A percentile compares a stretch with the other conserved stretches of the same genome.
Evolutionary conservation across 176 grass and related monocot genomes (phyloP).

Genomic region (Musa beccarii): DNA sequence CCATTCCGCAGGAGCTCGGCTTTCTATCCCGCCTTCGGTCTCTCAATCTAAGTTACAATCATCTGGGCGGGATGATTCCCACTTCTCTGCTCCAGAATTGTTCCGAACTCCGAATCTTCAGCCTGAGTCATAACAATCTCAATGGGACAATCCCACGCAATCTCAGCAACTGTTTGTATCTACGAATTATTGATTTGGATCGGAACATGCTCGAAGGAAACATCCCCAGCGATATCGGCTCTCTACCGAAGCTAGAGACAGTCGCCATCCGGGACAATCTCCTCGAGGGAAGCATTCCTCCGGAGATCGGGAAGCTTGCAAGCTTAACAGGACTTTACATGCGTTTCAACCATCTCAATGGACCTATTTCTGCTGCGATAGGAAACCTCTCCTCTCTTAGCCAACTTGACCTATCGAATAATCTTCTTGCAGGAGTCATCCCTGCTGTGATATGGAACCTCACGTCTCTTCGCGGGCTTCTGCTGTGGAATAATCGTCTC

Average conservation of each 20-base stretch:
- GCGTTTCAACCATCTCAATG: no score
- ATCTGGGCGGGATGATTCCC: not conserved
- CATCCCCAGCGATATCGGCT: not conserved
- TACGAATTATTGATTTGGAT: no score
- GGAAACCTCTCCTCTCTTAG: not conserved
- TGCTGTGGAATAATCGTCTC: not conserved
- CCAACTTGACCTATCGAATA: constrained; percentile 24
- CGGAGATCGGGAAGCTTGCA: no score
- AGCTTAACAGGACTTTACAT: no score
- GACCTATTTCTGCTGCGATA: not conserved
- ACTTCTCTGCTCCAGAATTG: not conserved
- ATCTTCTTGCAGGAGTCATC: constrained; percentile 29
- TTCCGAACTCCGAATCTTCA: not conserved
- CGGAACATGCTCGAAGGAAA: not conserved
- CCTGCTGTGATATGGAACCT: constrained; percentile 8
- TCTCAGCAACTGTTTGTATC: no score
- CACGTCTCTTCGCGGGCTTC: not conserved
- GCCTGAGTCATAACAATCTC: no score
- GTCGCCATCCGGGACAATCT: not conserved
- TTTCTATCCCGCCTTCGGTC: not conserved
- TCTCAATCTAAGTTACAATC: not conserved
- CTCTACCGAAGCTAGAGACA: not conserved
- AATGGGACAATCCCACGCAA: no score
- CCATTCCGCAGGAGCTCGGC: constrained; percentile 17
- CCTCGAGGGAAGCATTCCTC: constrained; percentile 1